These are phyloP conservation scores for Talaromyces rugulosus DNA, from an alignment of 2,329 filamentous ascomycete genomes.

Conservation along the genomic window DNA sequence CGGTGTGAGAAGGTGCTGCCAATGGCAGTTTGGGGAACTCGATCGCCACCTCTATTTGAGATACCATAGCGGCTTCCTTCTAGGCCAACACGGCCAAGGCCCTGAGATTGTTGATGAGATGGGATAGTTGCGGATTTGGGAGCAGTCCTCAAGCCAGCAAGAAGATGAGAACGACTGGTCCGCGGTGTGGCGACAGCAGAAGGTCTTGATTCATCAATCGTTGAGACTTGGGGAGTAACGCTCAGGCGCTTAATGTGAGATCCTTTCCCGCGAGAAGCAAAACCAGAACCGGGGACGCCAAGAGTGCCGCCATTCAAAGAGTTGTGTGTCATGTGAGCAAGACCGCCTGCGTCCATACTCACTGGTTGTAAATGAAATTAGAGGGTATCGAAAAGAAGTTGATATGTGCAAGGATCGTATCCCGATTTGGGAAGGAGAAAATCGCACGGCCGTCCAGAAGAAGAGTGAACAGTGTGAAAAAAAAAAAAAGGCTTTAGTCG, in stretches of 20 bases:
- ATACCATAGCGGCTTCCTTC: slow-evolving; percentile 45
- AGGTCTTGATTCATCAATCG: slow-evolving; percentile 61
- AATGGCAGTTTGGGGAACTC: slow-evolving; percentile 57
- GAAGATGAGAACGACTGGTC: slow-evolving; percentile 89
- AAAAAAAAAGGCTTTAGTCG: background rate
- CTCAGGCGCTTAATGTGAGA: slow-evolving; percentile 84
- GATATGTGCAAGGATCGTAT: slow-evolving; percentile 16
- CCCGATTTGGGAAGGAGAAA: background rate
- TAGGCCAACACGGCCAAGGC: slow-evolving; percentile 43
- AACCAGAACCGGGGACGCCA: slow-evolving; percentile 71
- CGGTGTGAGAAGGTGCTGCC: slow-evolving; percentile 50
- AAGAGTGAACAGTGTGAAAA: background rate
- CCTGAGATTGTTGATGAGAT: slow-evolving; percentile 54
- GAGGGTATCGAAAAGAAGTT: slow-evolving; percentile 20
- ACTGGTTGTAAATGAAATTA: slow-evolving; percentile 22
- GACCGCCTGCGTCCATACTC: slow-evolving; percentile 90
- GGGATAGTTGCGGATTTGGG: slow-evolving; percentile 80
- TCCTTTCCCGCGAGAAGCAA: slow-evolving; percentile 80
- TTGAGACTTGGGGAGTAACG: slow-evolving; percentile 69
- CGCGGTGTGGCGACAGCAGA: slow-evolving; percentile 76
- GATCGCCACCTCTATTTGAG: slow-evolving; percentile 36
- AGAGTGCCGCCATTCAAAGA: slow-evolving; percentile 66
- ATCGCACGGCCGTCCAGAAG: background rate
- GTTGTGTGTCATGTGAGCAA: slow-evolving; percentile 97
- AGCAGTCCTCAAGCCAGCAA: slow-evolving; percentile 88